Evolutionary conservation across 176 grass and related monocot genomes (phyloP), one percentile per base, ranked within the genome.

Genomic region (Pontederia crassipes): DNA sequence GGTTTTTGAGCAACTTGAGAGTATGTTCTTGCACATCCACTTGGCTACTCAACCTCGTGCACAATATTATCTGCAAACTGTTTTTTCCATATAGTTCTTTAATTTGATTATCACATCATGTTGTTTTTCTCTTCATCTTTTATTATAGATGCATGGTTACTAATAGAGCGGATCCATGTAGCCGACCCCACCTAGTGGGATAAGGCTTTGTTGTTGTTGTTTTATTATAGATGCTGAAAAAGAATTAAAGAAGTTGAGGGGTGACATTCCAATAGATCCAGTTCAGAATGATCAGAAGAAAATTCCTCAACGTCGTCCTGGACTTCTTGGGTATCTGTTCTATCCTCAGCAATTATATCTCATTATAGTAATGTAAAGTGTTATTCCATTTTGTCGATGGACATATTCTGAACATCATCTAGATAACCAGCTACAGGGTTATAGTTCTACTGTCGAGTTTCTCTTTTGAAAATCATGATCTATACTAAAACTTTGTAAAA

Each of bases 181-280:
- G n/a, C n/a, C n/a, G n/a, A n/a, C n/a, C n/a, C n/a, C n/a, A n/a
- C n/a, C n/a, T n/a, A n/a, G n/a, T n/a, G n/a, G n/a, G n/a, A n/a
- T n/a, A n/a, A n/a, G n/a, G n/a, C n/a, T n/a, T n/a, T n/a, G n/a
- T n/a, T n/a, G n/a, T n/a, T n/a, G n/a, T n/a, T n/a, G n/a, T n/a
- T n/a, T n/a, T n/a, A n/a, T n/a, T n/a, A n/a, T 73, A 89, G 86
- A 76, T 57, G 78, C 86, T 46, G 75, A 82, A 4, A 69, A 58
- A 45, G 86, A 82, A 54, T 60, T 85, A 9, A 79, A 67, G 60
- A 61, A 45, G 15, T 48, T 89, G 46, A 72, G 70, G 20, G 82
- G 86, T 8, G 78, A 53, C 59, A 26, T 16, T 77, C 28, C 54
- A 17, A 63, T 58, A 10, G 9, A 81, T 55, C n/a, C 2, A 8